These are phyloP conservation scores for Paramecium pentaurelia DNA, from an alignment of 73 alveolate species.

Conservation along the genomic window DNA sequence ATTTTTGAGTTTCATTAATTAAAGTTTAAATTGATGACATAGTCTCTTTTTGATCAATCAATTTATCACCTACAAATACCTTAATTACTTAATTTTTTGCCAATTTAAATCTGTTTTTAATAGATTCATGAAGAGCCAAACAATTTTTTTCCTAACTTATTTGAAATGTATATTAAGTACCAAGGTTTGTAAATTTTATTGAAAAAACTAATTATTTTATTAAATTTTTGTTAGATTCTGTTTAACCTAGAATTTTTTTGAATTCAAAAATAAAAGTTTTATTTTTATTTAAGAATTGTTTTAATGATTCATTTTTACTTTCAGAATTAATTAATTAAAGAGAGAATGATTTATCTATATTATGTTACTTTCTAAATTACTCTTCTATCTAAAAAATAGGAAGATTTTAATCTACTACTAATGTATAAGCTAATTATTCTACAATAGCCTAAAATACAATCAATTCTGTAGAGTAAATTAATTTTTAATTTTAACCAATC, in stretches of 20 bases:
- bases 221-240: not conserved
- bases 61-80: not conserved
- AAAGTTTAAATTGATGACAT: not conserved
- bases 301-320: not conserved
- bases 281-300: not conserved
- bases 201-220: not conserved
- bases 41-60: not conserved
- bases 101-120: not conserved
- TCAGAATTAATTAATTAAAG: not conserved
- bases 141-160: not conserved
- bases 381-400: not conserved
- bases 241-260: not conserved
- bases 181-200: not conserved
- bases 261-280: not conserved
- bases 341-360: not conserved
- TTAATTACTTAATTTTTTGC: not conserved
- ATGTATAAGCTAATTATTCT: not conserved
- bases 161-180: not conserved
- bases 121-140: not conserved
- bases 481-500: not conserved
- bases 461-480: not conserved
- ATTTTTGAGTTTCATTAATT: not conserved
- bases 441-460: not conserved
- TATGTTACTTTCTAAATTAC: not conserved
- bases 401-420: not conserved